A percentile compares a stretch with the other conserved stretches of the same genome.
These are phyloP conservation scores for Chlorella sp. DNA, from an alignment of 139 green algal species.

Conservation along the genomic window DNA sequence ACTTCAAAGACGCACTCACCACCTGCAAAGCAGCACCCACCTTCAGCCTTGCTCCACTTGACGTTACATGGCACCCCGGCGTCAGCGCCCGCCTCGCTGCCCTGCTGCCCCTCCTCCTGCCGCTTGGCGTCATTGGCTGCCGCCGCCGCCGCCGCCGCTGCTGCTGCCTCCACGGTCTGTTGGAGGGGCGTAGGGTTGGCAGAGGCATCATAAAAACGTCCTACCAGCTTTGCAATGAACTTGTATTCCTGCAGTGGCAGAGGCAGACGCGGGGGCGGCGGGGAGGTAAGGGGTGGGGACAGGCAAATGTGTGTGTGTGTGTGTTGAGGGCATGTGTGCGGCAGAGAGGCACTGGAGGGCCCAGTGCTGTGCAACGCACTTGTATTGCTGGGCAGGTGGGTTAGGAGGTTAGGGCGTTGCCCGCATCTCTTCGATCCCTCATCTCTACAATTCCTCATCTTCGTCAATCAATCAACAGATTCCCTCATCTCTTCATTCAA, in stretches of 20 bases:
- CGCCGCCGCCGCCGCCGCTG: neutral
- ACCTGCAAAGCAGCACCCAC: too few relatives aligned
- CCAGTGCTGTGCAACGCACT: neutral
- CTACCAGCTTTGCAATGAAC: conserved; percentile 48
- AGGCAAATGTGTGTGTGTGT: neutral
- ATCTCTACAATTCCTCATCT: too few relatives aligned
- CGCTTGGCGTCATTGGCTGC: too few relatives aligned
- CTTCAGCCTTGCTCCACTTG: conserved; percentile 61
- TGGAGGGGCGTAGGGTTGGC: conserved; percentile 48
- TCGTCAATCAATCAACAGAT: too few relatives aligned
- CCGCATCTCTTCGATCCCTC: too few relatives aligned
- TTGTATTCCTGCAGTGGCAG: conserved; percentile 51
- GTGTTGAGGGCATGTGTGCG: neutral
- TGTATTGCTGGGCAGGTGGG: too few relatives aligned
- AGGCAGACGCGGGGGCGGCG: too few relatives aligned
- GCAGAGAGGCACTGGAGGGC: neutral
- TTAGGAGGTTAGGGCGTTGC: too few relatives aligned
- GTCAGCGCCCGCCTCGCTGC: neutral
- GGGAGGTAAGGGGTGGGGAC: too few relatives aligned
- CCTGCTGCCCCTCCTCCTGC: neutral
- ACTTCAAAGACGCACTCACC: too few relatives aligned
- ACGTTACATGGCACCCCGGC: conserved; percentile 56
- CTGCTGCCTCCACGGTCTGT: conserved; percentile 1
- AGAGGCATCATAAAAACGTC: conserved; percentile 53
- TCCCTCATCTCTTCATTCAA: too few relatives aligned